Evolutionary conservation across 1,284 basidiomycete species (phyloP), one percentile per base, ranked within the genome.

Genomic region (Caloboletus firmus): DNA sequence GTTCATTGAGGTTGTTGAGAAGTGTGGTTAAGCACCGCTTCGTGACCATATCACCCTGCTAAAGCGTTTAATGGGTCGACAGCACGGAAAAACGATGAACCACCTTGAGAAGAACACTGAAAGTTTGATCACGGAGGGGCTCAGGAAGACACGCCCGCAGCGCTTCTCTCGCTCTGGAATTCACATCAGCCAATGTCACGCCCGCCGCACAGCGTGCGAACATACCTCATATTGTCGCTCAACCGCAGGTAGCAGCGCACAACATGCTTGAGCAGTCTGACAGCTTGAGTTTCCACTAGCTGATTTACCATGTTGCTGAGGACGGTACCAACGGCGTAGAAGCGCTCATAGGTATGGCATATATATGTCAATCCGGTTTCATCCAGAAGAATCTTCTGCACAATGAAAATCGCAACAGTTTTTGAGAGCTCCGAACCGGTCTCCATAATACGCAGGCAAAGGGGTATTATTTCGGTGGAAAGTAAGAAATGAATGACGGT

Each of bases 401-500:
- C 97, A 67, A 99, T 99, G 74, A 99, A 99, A 68, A 99, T 99
- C 45, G 97, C 97, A 43, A 99, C 97, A 0, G 97, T 99, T 76
- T 99, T 99, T 59, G 90, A 94, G n/a, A 99, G 83, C 67, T 99
- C 97, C 7, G 95, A 97, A 44, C 97, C 97, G 1, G 97, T 99
- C 75, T 99, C 97, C 97, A 99, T 99, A 74, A 99, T 99, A 49
- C 97, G 89, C 48, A 99, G 83, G 71, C 97, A 99, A 55, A 99
- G 88, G 24, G 97, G 97, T 68, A 99, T 99, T 72, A 99, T 99
- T 78, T 99, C 97, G 49, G 97, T 99, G 11, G 96, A 98, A 37
- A 99, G 84, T 45, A 99, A 82, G 78, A 99, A 99, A 74, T 98
- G 97, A 73, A 99, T 99, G 62, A 99, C 96, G 56, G 95, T 91